A percentile compares a stretch with the other conserved stretches of the same genome.
Evolutionary conservation across 129 eudicot species (phyloP).

Genomic region (Oenanthe sinensis): DNA sequence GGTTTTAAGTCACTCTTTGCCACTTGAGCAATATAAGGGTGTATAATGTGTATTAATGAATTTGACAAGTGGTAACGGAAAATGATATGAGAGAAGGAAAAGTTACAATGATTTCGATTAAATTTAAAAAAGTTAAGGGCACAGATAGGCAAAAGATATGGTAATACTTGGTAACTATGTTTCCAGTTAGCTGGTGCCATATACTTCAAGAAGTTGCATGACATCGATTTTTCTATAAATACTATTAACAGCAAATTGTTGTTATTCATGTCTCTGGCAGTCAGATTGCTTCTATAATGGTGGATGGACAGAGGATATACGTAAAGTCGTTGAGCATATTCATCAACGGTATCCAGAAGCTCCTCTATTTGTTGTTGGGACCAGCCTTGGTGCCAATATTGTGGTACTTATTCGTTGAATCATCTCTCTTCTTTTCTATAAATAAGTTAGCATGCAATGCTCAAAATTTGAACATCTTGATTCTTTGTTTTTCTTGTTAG

Average conservation of each 20-base stretch:
- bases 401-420: slow-evolving; percentile 40
- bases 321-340: slow-evolving; percentile 57
- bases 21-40: neutral
- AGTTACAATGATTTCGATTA: neutral
- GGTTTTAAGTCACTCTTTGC: neutral
- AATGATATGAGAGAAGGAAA: neutral
- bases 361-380: slow-evolving; percentile 80
- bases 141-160: neutral
- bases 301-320: slow-evolving; percentile 91
- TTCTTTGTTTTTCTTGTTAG: neutral
- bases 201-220: neutral
- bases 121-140: neutral
- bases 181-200: neutral
- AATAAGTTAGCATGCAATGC: neutral
- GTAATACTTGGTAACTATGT: neutral
- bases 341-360: slow-evolving; percentile 50
- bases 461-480: neutral
- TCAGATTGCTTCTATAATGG: slow-evolving; percentile 90
- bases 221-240: neutral
- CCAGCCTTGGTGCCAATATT: slow-evolving; percentile 97
- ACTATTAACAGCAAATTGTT: neutral
- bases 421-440: neutral
- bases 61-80: neutral
- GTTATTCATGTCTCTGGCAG: slow-evolving; percentile 30
- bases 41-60: neutral